Base-by-base conservation (phyloP, 345 rosid species). In the Eucalyptus cloeziana region DNA sequence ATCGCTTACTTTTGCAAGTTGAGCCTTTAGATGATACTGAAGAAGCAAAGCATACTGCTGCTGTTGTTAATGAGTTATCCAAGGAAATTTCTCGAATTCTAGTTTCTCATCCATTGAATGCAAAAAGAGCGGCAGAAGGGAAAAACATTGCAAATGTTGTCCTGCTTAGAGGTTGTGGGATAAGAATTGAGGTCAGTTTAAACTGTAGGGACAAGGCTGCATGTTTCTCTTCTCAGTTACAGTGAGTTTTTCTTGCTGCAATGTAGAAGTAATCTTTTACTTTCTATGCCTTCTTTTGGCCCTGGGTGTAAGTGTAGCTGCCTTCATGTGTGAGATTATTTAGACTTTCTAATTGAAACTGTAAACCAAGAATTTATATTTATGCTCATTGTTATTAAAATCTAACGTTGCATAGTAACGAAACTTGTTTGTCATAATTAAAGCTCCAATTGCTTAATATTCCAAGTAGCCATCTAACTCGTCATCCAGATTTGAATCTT, bases 101-200 rank as follows among this genome's bases (percentile, higher is more conserved):
- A 85, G 94, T 92, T 80, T 89, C 96, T 71, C 99, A 97, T 88
- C 98, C 97, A 3, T 44, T 96, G 91, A 95, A 98, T 91, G 95
- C 94, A 49, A 92, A 97, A 91, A 92, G 99, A 86, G 92, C 91
- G 45, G 94, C 94, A 69, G 95, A 98, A 88, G 98, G 98, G 90
- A 97, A 98, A 93, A 96, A 92, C 88, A 93, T 95, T 30, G 99
- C 99, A 49, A 98, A 98, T 90, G 87, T 98, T 67, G 97, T 98
- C 87, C 98, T 98, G 89, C 91, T 97, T 93, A 91, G 99, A 91
- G 99, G 98, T 86, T 97, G 99, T 92, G 99, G 98, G 33, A 98
- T 98, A 91, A 95, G 98, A 90, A 97, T 98, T 13, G 96, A 98
- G 99, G 99, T 97, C 31, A 49, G 93, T 89, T 90, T 40, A 76